A percentile compares a stretch with the other conserved stretches of the same genome.
Conservation (phyloP, 306 rosid species). For the Prunus davidiana region DNA sequence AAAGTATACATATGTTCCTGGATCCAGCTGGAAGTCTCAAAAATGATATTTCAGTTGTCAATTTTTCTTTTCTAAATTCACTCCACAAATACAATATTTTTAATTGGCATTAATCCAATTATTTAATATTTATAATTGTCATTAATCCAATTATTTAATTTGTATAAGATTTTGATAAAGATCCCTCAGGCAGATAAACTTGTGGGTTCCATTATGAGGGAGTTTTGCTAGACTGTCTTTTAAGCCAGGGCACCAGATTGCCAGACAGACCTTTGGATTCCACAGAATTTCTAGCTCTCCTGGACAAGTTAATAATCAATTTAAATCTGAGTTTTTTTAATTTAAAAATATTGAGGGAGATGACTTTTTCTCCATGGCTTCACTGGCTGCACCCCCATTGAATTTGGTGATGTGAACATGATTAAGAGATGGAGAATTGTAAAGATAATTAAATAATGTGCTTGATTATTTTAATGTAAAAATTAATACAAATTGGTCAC, state of each 20-base stretch:
- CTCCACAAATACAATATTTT: neutral
- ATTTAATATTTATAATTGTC: neutral
- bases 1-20: neutral
- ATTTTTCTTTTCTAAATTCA: neutral
- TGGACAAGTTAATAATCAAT: neutral
- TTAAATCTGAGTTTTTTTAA: neutral
- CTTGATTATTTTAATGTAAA: neutral
- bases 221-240: neutral
- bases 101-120: neutral
- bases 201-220: constrained; percentile 4
- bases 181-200: neutral
- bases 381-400: constrained; percentile 4
- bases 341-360: neutral
- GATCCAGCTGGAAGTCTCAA: neutral
- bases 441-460: neutral
- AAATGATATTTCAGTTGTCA: neutral
- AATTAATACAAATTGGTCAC: neutral
- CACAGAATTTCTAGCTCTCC: neutral
- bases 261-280: neutral
- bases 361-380: constrained; percentile 9
- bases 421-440: neutral
- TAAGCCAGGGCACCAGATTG: neutral
- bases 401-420: neutral
- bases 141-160: neutral
- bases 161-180: neutral